Evolutionary conservation across 2,329 filamentous ascomycete species (phyloP).

Genomic region (Shiraia bambusicola): DNA sequence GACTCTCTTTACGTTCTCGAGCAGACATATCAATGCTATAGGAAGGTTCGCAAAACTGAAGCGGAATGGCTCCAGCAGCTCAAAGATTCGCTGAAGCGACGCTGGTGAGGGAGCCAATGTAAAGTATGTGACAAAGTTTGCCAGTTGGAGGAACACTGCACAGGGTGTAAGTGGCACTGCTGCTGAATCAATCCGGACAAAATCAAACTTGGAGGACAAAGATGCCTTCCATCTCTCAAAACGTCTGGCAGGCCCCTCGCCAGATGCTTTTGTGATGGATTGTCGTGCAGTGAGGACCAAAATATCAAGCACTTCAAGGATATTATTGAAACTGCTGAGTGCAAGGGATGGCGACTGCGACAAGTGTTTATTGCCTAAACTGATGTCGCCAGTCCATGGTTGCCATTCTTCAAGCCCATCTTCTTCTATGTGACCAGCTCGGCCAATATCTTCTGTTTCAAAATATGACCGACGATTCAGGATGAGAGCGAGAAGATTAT

Average conservation of each 20-base stretch:
- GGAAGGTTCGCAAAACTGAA: conserved; percentile 29
- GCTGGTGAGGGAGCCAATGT: conserved; percentile 22
- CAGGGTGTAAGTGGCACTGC: conserved; percentile 25
- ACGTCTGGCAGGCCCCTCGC: conserved; percentile 29
- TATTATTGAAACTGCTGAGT: conserved; percentile 56
- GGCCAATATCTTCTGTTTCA: conserved; percentile 49
- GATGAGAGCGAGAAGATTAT: conserved; percentile 57
- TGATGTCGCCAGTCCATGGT: conserved; percentile 61
- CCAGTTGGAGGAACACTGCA: conserved; percentile 29
- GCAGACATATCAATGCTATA: conserved; percentile 23
- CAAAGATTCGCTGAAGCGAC: conserved; percentile 19
- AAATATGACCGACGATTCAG: conserved; percentile 55
- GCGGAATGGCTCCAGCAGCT: conserved; percentile 23
- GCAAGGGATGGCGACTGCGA: conserved; percentile 42
- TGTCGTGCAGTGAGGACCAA: conserved; percentile 15
- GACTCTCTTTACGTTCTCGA: conserved; percentile 20
- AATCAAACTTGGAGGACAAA: conserved; percentile 25
- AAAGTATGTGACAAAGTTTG: conserved; percentile 26
- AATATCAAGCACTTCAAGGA: conserved; percentile 42
- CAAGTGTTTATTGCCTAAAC: conserved; percentile 21
- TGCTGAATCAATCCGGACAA: conserved; percentile 21
- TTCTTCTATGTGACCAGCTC: conserved; percentile 56
- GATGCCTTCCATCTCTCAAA: conserved; percentile 42
- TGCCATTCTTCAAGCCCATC: conserved; percentile 74
- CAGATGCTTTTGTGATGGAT: conserved; percentile 25